Base-by-base conservation (phyloP, 164 flowering plant species). In the Vitis amurensis region DNA sequence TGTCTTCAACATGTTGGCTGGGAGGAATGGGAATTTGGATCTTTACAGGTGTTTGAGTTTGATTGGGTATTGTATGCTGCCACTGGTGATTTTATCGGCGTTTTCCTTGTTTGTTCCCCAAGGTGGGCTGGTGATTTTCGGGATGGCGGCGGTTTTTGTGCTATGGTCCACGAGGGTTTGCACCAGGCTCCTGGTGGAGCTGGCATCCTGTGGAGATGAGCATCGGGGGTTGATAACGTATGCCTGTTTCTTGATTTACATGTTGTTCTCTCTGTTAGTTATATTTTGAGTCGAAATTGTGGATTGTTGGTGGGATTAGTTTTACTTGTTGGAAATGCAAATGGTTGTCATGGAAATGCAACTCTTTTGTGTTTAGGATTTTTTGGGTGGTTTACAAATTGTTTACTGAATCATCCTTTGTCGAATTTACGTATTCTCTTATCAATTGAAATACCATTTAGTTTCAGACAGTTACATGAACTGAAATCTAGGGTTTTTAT, bases 1-100 rank as follows among this genome's bases (percentile, higher is more conserved):
- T 0, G 92, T 92, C 2, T 88, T 88, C 64, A 92, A 92, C 72
- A 92, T 92, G 92, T 71, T 94, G 56, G 97, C 98, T 1, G 98
- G 97, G 9, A 66, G 83, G 17, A 82, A 85, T 68, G 98, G 97
- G 50, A 94, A 88, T 70, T 77, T 94, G 74, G 91, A 92, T 74
- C 79, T 94, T 69, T 91, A 91, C 66, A 78, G 89, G 15, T 94
- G 97, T 76, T 72, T 89, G 59, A 89, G 97, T 69, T 78, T 94
- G 19, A 75, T 92, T 30, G 98, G 97, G 2, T 92, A 94, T 76
- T 90, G 93, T 73, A 76, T 94, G 86, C 64, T 94, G 63, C 97
- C 98, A 11, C 83, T 94, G 75, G 97, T 92, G 79, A 85, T 89
- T 29, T 74, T 90, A 14, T 89, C 97, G 19, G 97, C 98, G 0